phyloP scores from a whole-genome alignment of 2,329 filamentous ascomycete genomes.

The Plenodomus lindquistii region DNA sequence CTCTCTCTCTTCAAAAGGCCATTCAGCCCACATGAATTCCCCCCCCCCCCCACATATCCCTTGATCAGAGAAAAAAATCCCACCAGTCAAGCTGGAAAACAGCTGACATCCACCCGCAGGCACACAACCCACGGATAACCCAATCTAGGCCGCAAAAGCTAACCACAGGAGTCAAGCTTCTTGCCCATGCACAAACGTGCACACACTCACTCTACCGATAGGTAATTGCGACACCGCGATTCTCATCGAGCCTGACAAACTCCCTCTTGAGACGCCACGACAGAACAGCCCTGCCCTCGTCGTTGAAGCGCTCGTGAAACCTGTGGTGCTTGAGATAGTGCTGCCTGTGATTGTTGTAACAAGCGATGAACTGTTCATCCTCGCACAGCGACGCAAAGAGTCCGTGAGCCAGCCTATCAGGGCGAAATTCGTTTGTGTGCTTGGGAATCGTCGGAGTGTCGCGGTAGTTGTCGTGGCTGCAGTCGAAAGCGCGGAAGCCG shows the following conservation, averaged over 20 bases:
- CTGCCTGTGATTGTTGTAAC: constrained; percentile 2
- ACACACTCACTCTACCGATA: neutral
- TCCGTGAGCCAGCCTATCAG: neutral
- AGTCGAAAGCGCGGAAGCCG: constrained; percentile 9
- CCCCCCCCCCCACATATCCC: neutral
- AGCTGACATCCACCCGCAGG: neutral
- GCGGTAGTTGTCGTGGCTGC: constrained; percentile 1
- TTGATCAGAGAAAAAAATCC: neutral
- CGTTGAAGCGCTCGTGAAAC: constrained; percentile 10
- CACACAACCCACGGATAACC: neutral
- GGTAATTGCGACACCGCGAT: neutral
- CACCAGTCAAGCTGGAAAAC: neutral
- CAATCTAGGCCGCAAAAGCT: no score
- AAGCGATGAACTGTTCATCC: constrained; percentile 4
- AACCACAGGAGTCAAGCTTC: no score
- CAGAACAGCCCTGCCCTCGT: neutral
- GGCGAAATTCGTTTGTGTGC: neutral
- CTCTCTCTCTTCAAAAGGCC: neutral
- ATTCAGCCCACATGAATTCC: neutral
- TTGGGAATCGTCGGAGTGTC: neutral
- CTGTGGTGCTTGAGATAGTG: constrained; percentile 9
- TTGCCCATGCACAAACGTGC: neutral
- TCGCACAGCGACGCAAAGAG: neutral
- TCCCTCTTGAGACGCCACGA: neutral
- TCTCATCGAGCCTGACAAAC: neutral